phyloP scores from a whole-genome alignment of 139 green algal genomes.

The Asterochloris sp. region DNA sequence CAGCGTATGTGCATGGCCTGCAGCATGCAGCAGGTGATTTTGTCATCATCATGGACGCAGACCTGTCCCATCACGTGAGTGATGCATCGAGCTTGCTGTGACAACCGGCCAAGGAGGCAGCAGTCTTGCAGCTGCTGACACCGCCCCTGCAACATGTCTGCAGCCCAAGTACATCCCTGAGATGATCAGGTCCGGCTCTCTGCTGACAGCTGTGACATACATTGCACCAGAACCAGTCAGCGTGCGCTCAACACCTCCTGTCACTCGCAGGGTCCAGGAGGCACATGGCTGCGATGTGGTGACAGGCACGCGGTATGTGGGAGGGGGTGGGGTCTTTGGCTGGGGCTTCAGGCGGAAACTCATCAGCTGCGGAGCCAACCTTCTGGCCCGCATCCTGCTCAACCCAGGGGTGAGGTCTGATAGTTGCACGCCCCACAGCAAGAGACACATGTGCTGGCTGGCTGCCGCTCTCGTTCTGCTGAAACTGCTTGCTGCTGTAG shows the following conservation, averaged over 20 bases:
- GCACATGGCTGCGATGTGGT: constrained; percentile 78
- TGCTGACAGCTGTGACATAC: no score
- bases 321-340: constrained; percentile 81
- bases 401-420: constrained; percentile 43
- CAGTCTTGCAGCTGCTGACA: background rate
- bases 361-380: constrained; percentile 87
- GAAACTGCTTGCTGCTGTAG: constrained; percentile 6
- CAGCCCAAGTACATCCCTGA: constrained; percentile 75
- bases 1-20: constrained; percentile 74
- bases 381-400: constrained; percentile 80
- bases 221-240: no score
- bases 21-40: constrained; percentile 64
- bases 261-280: constrained; percentile 42
- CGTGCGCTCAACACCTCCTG: no score
- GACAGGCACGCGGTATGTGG: constrained; percentile 80
- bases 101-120: no score
- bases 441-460: no score
- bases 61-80: constrained; percentile 90
- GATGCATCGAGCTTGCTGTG: background rate
- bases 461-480: constrained; percentile 16
- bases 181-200: constrained; percentile 33
- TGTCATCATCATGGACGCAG: constrained; percentile 96
- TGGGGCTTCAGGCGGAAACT: constrained; percentile 90
- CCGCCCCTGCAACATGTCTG: background rate
- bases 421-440: no score